Evolutionary conservation across 805 yeast species (phyloP).

Genomic region (Pichia occidentalis): DNA sequence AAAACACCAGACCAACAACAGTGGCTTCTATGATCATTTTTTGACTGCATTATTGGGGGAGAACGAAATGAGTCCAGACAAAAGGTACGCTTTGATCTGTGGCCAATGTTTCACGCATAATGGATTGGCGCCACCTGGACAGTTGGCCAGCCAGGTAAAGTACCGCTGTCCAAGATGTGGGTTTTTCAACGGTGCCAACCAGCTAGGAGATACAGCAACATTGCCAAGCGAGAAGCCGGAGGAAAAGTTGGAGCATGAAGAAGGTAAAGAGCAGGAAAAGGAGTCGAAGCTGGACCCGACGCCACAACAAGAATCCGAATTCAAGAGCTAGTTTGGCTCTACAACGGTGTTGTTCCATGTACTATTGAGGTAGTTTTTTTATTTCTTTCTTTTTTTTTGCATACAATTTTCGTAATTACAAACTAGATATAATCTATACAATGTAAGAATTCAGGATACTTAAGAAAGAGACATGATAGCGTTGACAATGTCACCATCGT

Average conservation of each 20-base stretch:
- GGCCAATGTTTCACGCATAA: slow-evolving; percentile 59
- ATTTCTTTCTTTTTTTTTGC: too few species aligned
- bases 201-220: not conserved
- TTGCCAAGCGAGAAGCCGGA: not conserved
- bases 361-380: not conserved
- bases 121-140: slow-evolving; percentile 75
- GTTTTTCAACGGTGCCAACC: slow-evolving; percentile 24
- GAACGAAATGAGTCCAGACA: slow-evolving; percentile 55
- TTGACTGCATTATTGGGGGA: slow-evolving; percentile 47
- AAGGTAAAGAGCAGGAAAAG: not conserved
- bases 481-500: slow-evolving; percentile 91
- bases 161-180: slow-evolving; percentile 69
- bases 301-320: too few species aligned
- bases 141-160: slow-evolving; percentile 40
- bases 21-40: slow-evolving; percentile 28
- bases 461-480: slow-evolving; percentile 76
- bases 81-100: slow-evolving; percentile 70
- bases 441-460: not conserved
- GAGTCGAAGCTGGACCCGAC: too few species aligned
- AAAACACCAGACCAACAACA: slow-evolving; percentile 12
- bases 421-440: too few species aligned
- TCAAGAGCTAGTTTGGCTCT: too few species aligned
- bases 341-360: too few species aligned
- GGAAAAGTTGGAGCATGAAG: not conserved
- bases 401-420: too few species aligned